These are phyloP conservation scores for Beauveria sp. DNA, from an alignment of 2,329 filamentous ascomycete species.

Conservation along the genomic window DNA sequence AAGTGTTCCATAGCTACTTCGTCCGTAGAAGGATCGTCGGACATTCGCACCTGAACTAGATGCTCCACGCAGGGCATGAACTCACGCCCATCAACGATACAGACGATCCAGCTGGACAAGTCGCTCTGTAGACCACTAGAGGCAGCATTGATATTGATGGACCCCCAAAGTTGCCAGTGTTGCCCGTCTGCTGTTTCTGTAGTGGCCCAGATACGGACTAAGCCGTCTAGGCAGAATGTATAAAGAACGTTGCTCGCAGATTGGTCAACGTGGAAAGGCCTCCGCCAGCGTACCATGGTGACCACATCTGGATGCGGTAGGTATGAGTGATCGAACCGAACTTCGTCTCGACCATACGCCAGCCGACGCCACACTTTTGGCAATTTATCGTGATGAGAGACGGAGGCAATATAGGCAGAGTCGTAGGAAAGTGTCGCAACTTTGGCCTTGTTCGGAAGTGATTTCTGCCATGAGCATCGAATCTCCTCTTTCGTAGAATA, in stretches of 20 bases:
- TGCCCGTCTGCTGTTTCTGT: conserved; percentile 64
- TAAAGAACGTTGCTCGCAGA: conserved; percentile 82
- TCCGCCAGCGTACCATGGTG: conserved; percentile 81
- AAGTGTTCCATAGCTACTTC: conserved; percentile 75
- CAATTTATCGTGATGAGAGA: conserved; percentile 69
- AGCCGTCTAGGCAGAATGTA: conserved; percentile 74
- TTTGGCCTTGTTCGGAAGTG: conserved; percentile 64
- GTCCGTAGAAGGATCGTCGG: conserved; percentile 49
- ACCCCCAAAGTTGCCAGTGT: conserved; percentile 70
- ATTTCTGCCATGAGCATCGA: conserved; percentile 63
- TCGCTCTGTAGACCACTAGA: conserved; percentile 41
- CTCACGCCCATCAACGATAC: conserved; percentile 75
- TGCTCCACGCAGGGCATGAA: conserved; percentile 71
- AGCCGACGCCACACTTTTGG: conserved; percentile 90
- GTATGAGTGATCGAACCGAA: conserved; percentile 85
- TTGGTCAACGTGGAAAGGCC: conserved; percentile 68
- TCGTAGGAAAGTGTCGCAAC: conserved; percentile 78
- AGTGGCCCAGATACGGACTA: conserved; percentile 76
- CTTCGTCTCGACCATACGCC: conserved; percentile 74
- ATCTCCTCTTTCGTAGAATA: conserved; percentile 47
- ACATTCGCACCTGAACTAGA: conserved; percentile 55
- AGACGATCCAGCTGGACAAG: conserved; percentile 38
- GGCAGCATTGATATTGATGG: conserved; percentile 67
- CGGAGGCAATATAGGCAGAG: conserved; percentile 76
- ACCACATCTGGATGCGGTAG: conserved; percentile 75